phyloP scores from a whole-genome alignment of 495 filamentous ascomycete genomes.

The Articulospora tetracladia region DNA sequence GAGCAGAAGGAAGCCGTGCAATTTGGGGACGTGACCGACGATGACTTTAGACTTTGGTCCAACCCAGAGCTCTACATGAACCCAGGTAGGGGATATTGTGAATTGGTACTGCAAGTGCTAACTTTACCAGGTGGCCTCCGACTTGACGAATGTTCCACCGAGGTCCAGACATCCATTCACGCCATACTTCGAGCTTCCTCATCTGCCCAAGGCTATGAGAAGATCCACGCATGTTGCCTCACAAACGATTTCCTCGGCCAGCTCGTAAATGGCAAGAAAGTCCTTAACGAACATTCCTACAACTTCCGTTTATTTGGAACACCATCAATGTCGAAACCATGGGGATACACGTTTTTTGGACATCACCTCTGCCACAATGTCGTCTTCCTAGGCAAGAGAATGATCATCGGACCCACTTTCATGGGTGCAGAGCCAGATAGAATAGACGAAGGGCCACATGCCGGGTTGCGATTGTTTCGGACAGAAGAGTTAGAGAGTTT shows the following conservation, averaged over 20 bases:
- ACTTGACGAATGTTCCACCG: constrained; percentile 18
- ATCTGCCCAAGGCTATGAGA: constrained; percentile 66
- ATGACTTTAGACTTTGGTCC: constrained; percentile 26
- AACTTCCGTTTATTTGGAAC: constrained; percentile 53
- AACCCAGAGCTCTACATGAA: constrained; percentile 28
- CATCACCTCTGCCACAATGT: constrained; percentile 71
- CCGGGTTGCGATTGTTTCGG: constrained; percentile 59
- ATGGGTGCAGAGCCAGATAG: constrained; percentile 73
- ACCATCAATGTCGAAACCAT: constrained; percentile 49
- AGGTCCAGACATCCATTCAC: constrained; percentile 21
- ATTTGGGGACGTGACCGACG: constrained; percentile 21
- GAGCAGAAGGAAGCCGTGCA: constrained; percentile 19
- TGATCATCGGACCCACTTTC: constrained; percentile 67
- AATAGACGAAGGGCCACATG: constrained; percentile 59
- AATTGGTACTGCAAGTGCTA: background rate
- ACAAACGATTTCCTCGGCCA: constrained; percentile 78
- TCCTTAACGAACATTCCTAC: constrained; percentile 73
- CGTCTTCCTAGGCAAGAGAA: constrained; percentile 56
- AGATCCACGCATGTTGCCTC: constrained; percentile 65
- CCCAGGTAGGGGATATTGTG: constrained; percentile 14
- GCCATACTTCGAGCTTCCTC: constrained; percentile 41
- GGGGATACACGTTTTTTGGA: constrained; percentile 74
- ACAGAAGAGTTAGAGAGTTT: constrained; percentile 61
- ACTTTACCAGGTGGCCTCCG: constrained; percentile 19
- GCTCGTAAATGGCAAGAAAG: constrained; percentile 51